Conservation (phyloP, 345 rosid species). For the Atalantia buxifolia region DNA sequence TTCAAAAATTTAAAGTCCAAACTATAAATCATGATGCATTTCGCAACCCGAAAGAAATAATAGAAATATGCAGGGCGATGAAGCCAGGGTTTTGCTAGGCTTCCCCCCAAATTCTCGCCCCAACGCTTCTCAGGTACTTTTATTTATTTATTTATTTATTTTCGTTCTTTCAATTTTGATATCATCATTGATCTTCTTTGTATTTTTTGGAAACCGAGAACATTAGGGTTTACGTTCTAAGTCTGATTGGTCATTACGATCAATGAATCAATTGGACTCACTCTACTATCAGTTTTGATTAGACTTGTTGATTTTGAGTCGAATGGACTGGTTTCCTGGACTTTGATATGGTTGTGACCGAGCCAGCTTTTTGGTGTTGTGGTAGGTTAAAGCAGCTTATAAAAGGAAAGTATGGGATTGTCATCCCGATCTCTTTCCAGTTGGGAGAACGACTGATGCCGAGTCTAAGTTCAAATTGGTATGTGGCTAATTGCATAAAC, state of each 20-base stretch:
- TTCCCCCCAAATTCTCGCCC: constrained; percentile 71
- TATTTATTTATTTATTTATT: background rate
- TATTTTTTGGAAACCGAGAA: background rate
- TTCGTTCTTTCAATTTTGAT: background rate
- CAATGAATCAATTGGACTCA: background rate
- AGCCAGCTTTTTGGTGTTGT: background rate
- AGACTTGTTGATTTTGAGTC: background rate
- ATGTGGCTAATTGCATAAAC: background rate
- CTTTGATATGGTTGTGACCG: background rate
- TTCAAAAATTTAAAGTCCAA: background rate
- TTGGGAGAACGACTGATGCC: constrained; percentile 54
- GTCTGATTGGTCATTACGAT: background rate
- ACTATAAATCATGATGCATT: background rate
- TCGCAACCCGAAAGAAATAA: background rate
- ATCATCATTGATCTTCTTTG: background rate
- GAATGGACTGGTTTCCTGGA: background rate
- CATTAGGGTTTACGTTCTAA: constrained; percentile 9
- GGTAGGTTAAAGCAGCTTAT: constrained; percentile 80
- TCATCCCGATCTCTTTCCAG: constrained; percentile 85
- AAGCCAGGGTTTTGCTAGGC: constrained; percentile 71
- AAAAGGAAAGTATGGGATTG: constrained; percentile 82
- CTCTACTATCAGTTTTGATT: background rate
- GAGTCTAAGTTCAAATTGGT: constrained; percentile 84
- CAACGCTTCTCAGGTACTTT: constrained; percentile 52
- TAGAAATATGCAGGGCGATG: constrained; percentile 75